These are phyloP conservation scores for Gaeumannomyces tritici DNA, from an alignment of 2,329 filamentous ascomycete species.

Conservation along the genomic window DNA sequence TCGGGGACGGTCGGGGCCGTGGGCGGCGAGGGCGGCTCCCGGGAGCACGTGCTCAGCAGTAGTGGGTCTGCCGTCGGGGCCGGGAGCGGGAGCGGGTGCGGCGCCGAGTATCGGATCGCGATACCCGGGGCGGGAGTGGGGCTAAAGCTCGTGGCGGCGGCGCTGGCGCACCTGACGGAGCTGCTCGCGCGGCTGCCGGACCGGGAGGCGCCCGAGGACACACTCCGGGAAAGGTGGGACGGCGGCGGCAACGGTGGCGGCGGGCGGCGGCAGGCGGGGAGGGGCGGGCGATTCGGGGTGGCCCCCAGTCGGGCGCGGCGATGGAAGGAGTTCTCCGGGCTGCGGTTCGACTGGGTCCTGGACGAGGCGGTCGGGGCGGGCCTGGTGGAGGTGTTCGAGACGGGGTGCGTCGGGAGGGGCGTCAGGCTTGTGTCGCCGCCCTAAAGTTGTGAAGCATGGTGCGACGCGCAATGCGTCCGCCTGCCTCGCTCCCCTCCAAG, in stretches of 20 bases:
- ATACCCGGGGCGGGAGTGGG: constrained; percentile 59
- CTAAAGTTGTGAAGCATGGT: not conserved
- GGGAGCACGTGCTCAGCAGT: constrained; percentile 50
- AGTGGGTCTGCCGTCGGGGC: constrained; percentile 21
- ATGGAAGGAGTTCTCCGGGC: constrained; percentile 62
- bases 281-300: constrained; percentile 47
- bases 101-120: constrained; percentile 36
- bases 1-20: constrained; percentile 62
- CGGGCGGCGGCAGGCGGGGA: constrained; percentile 38
- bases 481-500: too few species aligned
- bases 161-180: constrained; percentile 50
- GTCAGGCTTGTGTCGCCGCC: constrained; percentile 29
- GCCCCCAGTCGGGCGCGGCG: constrained; percentile 53
- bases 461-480: not conserved
- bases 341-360: constrained; percentile 62
- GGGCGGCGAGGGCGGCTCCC: constrained; percentile 56
- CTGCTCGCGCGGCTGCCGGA: constrained; percentile 50
- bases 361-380: constrained; percentile 63
- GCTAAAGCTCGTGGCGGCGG: constrained; percentile 53
- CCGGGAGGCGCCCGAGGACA: constrained; percentile 51
- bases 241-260: constrained; percentile 40
- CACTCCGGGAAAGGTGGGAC: constrained; percentile 61
- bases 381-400: constrained; percentile 65
- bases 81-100: constrained; percentile 28
- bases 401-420: constrained; percentile 60